phyloP scores from a whole-genome alignment of 73 alveolate species.

The Paramecium tetraurelia region DNA sequence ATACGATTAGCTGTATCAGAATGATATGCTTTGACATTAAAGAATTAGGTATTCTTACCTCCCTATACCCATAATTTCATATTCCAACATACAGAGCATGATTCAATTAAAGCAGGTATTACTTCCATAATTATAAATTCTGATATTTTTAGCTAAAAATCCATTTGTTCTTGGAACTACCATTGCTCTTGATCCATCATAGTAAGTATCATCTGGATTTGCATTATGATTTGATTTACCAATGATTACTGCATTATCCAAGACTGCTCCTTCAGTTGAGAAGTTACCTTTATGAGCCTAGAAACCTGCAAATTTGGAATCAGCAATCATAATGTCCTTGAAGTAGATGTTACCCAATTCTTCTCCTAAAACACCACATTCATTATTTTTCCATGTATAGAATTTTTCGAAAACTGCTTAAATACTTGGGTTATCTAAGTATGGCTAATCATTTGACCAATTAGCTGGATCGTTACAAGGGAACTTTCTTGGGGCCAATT shows the following conservation, averaged over 20 bases:
- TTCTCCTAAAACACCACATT: constrained; percentile 72
- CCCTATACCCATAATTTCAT: constrained; percentile 65
- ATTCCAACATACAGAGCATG: constrained; percentile 73
- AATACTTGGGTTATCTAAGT: constrained; percentile 37
- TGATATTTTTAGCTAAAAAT: constrained; percentile 50
- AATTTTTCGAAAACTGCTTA: constrained; percentile 46
- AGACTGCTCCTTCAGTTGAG: constrained; percentile 37
- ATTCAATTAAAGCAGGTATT: constrained; percentile 31
- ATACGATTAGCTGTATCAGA: neutral
- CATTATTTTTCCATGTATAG: constrained; percentile 66
- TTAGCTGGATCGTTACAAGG: constrained; percentile 50
- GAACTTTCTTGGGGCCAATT: constrained; percentile 58
- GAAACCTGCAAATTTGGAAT: constrained; percentile 63
- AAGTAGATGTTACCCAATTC: constrained; percentile 70
- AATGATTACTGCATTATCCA: constrained; percentile 64
- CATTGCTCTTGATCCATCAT: constrained; percentile 59
- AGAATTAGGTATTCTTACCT: constrained; percentile 38
- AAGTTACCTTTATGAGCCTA: constrained; percentile 54
- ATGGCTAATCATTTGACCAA: constrained; percentile 37
- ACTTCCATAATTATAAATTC: constrained; percentile 61
- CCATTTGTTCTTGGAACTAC: constrained; percentile 76
- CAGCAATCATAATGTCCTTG: constrained; percentile 65
- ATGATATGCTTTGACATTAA: neutral
- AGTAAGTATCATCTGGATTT: neutral
- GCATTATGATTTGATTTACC: constrained; percentile 69